A percentile compares a stretch with the other conserved stretches of the same genome.
Conservation (phyloP, 345 rosid species). For the Ceriops zippeliana region DNA sequence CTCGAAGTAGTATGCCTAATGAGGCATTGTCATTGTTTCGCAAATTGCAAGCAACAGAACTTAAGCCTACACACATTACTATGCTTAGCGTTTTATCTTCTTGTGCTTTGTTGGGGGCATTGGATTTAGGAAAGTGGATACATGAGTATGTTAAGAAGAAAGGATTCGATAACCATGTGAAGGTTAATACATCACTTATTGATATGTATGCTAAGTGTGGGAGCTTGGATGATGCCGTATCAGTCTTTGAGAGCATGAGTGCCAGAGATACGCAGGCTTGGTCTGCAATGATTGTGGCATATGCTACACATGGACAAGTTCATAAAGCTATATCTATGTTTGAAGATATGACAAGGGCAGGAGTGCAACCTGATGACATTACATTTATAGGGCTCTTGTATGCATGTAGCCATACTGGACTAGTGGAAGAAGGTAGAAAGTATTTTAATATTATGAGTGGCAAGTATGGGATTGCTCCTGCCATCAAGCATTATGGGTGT, state of each 20-base stretch:
- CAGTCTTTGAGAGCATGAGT: constrained; percentile 33
- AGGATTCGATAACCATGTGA: constrained; percentile 21
- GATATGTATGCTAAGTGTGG: constrained; percentile 50
- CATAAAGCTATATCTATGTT: constrained; percentile 32
- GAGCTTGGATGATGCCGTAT: constrained; percentile 35
- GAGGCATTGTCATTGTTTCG: constrained; percentile 40
- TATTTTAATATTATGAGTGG: constrained; percentile 36
- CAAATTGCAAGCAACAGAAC: constrained; percentile 27
- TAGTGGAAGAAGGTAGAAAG: constrained; percentile 32
- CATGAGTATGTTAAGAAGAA: constrained; percentile 27
- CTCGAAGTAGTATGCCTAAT: constrained; percentile 19
- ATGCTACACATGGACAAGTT: constrained; percentile 42
- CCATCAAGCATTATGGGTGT: constrained; percentile 48
- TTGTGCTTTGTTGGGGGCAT: constrained; percentile 38
- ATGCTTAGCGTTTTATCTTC: constrained; percentile 35
- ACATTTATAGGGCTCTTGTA: constrained; percentile 38
- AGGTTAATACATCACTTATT: constrained; percentile 40
- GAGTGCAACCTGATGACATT: constrained; percentile 34
- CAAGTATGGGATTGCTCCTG: constrained; percentile 27
- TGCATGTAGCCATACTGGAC: constrained; percentile 43
- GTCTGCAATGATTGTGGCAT: constrained; percentile 43
- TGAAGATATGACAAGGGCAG: constrained; percentile 33
- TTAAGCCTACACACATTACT: constrained; percentile 37
- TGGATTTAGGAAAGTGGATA: constrained; percentile 35
- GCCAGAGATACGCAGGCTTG: constrained; percentile 39